Conservation (phyloP, 371 early-diverging fungal genomes). For the Mortierella sp. region DNA sequence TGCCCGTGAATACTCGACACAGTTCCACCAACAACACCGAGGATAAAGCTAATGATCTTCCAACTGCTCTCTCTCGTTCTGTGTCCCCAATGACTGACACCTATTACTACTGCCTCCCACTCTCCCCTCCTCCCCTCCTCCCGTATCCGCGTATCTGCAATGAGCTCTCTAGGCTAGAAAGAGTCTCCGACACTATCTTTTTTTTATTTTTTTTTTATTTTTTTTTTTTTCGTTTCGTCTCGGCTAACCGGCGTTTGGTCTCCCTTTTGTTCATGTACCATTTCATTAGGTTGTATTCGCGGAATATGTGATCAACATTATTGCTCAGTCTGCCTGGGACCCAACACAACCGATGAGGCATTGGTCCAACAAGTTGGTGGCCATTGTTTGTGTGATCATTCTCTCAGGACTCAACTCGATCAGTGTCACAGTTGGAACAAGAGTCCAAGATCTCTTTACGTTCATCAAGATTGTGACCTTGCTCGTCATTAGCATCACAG, state of each 20-base stretch:
- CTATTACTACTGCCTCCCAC: too few species aligned
- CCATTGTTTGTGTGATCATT: constrained; percentile 67
- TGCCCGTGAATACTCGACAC: too few species aligned
- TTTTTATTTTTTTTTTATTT: too few species aligned
- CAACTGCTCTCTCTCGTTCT: too few species aligned
- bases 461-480: constrained; percentile 83
- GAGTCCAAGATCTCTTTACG: constrained; percentile 85
- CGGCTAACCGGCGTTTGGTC: neutral
- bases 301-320: constrained; percentile 78
- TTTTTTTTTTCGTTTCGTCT: too few species aligned
- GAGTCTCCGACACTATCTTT: too few species aligned
- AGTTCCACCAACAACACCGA: too few species aligned
- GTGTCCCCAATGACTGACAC: too few species aligned
- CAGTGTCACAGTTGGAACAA: constrained; percentile 76
- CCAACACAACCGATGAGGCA: constrained; percentile 47
- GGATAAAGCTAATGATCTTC: too few species aligned
- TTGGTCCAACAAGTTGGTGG: constrained; percentile 78
- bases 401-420: constrained; percentile 79
- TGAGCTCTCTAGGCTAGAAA: too few species aligned
- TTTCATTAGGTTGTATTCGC: constrained; percentile 71
- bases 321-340: constrained; percentile 62
- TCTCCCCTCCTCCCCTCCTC: too few species aligned
- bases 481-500: constrained; percentile 78
- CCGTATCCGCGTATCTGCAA: too few species aligned
- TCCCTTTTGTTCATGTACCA: neutral